These are phyloP conservation scores for Ophioceras dolichostomum DNA, from an alignment of 2,329 filamentous ascomycete species.

Conservation along the genomic window DNA sequence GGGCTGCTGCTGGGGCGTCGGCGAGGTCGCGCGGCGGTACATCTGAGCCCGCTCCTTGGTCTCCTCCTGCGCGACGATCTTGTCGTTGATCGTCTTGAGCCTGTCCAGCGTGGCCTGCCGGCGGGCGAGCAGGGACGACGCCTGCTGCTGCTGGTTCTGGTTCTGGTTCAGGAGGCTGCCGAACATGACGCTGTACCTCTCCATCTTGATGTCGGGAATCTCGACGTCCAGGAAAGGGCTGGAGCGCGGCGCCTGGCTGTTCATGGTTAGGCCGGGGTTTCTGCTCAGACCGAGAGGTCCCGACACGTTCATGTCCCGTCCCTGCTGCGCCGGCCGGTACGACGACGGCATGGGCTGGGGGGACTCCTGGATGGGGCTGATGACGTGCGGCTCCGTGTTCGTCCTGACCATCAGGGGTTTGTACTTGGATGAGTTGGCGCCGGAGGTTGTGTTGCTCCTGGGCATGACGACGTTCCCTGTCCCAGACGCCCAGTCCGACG, in stretches of 20 bases:
- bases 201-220: conserved; percentile 70
- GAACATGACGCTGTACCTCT: conserved; percentile 94
- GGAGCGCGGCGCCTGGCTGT: too few relatives aligned
- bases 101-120: conserved; percentile 47
- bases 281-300: background rate
- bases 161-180: conserved; percentile 53
- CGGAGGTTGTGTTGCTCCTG: conserved; percentile 23
- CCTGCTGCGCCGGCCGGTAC: conserved; percentile 3
- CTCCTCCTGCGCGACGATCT: conserved; percentile 24
- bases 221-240: conserved; percentile 54
- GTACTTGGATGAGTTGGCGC: conserved; percentile 6
- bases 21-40: conserved; percentile 34
- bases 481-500: background rate
- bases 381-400: background rate
- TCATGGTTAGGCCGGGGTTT: background rate
- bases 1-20: conserved; percentile 26
- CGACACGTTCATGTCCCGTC: background rate
- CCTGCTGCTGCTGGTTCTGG: conserved; percentile 15
- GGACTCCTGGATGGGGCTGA: conserved; percentile 1
- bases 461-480: background rate
- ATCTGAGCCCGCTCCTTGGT: conserved; percentile 8
- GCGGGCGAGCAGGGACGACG: conserved; percentile 35
- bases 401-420: conserved; percentile 3
- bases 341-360: conserved; percentile 6
- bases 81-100: conserved; percentile 40